These are phyloP conservation scores for Panellus pusillus DNA, from an alignment of 768 basidiomycete species.

Conservation along the genomic window DNA sequence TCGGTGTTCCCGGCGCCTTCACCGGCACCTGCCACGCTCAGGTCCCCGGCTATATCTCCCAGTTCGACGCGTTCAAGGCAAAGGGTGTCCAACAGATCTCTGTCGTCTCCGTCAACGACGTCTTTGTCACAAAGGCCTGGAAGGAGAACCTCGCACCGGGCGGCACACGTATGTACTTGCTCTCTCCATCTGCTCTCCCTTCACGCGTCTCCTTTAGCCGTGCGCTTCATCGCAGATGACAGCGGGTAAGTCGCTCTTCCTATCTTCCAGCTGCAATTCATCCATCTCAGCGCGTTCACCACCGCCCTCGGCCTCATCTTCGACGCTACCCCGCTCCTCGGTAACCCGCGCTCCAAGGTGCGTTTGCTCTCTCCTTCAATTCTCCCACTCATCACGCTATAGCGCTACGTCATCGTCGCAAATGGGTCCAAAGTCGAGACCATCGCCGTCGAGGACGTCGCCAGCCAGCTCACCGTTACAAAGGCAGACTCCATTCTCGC, in stretches of 20 bases:
- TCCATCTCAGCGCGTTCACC: slow-evolving; percentile 38
- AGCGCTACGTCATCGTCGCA: slow-evolving; percentile 47
- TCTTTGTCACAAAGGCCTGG: slow-evolving; percentile 75
- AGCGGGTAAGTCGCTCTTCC: slow-evolving; percentile 30
- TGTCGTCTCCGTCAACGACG: slow-evolving; percentile 78
- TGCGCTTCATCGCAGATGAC: slow-evolving; percentile 72
- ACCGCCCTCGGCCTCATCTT: slow-evolving; percentile 57
- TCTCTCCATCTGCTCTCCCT: slow-evolving; percentile 1
- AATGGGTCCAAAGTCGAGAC: slow-evolving; percentile 49
- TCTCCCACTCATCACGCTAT: neutral
- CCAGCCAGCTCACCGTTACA: slow-evolving; percentile 41
- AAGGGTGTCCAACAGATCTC: slow-evolving; percentile 76
- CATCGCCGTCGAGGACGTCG: slow-evolving; percentile 44
- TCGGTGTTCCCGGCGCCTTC: slow-evolving; percentile 79
- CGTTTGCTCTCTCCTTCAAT: neutral
- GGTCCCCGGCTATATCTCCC: slow-evolving; percentile 61
- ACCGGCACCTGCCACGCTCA: slow-evolving; percentile 70
- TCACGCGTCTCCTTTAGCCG: slow-evolving; percentile 32
- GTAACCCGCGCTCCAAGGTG: slow-evolving; percentile 68
- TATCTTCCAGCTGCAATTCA: no score
- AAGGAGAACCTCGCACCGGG: slow-evolving; percentile 58
- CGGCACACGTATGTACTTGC: slow-evolving; percentile 49
- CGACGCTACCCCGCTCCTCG: slow-evolving; percentile 62
- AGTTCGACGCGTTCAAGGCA: slow-evolving; percentile 68
- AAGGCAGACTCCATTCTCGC: slow-evolving; percentile 44